Base-by-base conservation (phyloP, 352 stramenopile species). In the Saprolegnia parasitica region DNA sequence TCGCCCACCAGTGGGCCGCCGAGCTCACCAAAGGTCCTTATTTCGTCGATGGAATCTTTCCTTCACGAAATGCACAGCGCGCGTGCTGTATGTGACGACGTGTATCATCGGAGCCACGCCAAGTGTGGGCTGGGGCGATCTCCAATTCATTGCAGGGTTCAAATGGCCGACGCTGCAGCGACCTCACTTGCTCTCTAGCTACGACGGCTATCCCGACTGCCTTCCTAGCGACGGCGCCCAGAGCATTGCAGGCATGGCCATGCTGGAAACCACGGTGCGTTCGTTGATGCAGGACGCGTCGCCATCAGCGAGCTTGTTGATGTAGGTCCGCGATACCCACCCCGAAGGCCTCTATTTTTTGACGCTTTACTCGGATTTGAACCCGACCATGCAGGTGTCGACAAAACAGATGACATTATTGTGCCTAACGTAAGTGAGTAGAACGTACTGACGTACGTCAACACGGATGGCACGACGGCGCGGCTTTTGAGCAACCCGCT, bases 331-430 rank as follows among this genome's bases (percentile, higher is more conserved):
- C 29, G 42, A 56, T n/a, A 23, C 35, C 1, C 46, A 68, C 32
- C 23, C 46, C 2, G 46, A 68, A 29, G 62, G 62, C n/a, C 15
- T 68, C 29, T 68, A 68, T 29, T 39, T 58, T 15, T 20, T 68
- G n/a, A 58, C 46, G n/a, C 13, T 68, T 10, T 68, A 68, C 50
- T 21, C 62, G 32, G 62, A 68, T 58, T 23, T 68, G 50, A 47
- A 68, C 40, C 63, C 63, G 23, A 21, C 46, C 8, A 70, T 70
- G 63, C 52, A 60, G 52, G 52, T 60, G 13, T n/a, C 10, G 26
- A 29, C 8, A 13, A 54, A 9, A 0, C 16, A 45, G 2, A 52
- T 37, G 8, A 40, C 13, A 20, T 5, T 37, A 40, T 13, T 23
- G 32, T 35, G 3, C 40, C 18, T 0, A 61, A n/a, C 10, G 5